Evolutionary conservation across 1,284 basidiomycete species (phyloP), one percentile per base, ranked within the genome.

Genomic region (Tremellales sp.): DNA sequence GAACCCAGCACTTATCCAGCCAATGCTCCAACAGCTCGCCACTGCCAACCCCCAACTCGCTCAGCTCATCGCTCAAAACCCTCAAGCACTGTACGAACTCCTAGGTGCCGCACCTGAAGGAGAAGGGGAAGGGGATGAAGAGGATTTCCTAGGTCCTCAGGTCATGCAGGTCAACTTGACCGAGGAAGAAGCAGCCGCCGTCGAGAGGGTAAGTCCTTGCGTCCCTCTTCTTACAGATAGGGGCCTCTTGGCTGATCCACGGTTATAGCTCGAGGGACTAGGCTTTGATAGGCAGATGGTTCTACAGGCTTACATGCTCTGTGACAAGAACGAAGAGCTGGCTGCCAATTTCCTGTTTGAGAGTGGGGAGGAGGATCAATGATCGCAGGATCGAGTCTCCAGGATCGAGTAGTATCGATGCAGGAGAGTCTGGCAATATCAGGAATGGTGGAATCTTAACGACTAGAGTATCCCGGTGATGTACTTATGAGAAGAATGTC

Each of bases 311-410:
- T 97, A 88, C 76, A 91, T 75, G 84, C 85, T 74, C 4, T 96
- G 91, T 72, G 92, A 91, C 72, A 92, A 89, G 80, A 90, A 97
- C 67, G 92, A 97, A 75, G 90, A 94, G 70, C 75, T 93, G 37
- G 90, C 92, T 2, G 92, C 92, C 19, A 94, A 93, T 68, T 93
- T 85, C 65, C 74, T 93, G 63, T 92, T 93, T 61, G 90, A 93
- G 58, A 72, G 77, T 53, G 77, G 77, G 29, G 85, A 83, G 61
- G 85, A 86, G 2, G 83, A 84, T n/a, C n/a, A n/a, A n/a, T n/a
- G n/a, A n/a, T n/a, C n/a, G n/a, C n/a, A n/a, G n/a, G n/a, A n/a
- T n/a, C n/a, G n/a, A n/a, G n/a, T n/a, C n/a, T n/a, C n/a, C n/a
- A n/a, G n/a, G n/a, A n/a, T n/a, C n/a, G n/a, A n/a, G n/a, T n/a